Conservation (phyloP, 306 rosid species). For the Pterocarpus santalinus region DNA sequence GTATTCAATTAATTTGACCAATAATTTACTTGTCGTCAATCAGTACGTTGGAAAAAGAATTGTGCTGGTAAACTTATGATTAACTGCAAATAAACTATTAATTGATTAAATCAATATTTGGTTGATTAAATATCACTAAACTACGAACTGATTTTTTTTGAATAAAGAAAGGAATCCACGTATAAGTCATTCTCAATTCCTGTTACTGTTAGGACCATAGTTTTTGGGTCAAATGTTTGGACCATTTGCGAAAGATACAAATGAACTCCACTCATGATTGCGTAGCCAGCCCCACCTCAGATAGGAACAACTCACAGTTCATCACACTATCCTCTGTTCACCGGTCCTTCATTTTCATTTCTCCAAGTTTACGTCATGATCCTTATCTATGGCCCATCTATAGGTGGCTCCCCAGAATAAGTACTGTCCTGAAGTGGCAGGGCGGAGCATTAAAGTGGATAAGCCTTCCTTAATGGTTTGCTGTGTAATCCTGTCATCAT, state of each 20-base stretch:
- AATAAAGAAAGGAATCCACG: too few relatives aligned
- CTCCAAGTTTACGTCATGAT: not conserved
- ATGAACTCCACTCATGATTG: conserved; percentile 1
- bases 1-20: not conserved
- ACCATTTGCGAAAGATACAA: conserved; percentile 28
- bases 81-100: not conserved
- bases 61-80: not conserved
- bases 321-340: not conserved
- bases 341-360: not conserved
- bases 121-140: not conserved
- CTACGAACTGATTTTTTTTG: not conserved
- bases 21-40: not conserved
- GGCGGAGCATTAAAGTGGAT: conserved; percentile 5
- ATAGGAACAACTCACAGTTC: not conserved
- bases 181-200: not conserved
- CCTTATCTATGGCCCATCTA: not conserved
- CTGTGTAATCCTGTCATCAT: not conserved
- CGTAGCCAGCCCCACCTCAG: not conserved
- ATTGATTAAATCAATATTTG: not conserved
- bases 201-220: not conserved
- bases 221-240: not conserved
- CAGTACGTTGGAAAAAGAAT: not conserved
- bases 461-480: not conserved
- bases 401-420: not conserved
- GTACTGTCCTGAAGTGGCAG: not conserved